Base-by-base conservation (phyloP, 495 filamentous ascomycete genomes). In the Tirmania nivea region DNA sequence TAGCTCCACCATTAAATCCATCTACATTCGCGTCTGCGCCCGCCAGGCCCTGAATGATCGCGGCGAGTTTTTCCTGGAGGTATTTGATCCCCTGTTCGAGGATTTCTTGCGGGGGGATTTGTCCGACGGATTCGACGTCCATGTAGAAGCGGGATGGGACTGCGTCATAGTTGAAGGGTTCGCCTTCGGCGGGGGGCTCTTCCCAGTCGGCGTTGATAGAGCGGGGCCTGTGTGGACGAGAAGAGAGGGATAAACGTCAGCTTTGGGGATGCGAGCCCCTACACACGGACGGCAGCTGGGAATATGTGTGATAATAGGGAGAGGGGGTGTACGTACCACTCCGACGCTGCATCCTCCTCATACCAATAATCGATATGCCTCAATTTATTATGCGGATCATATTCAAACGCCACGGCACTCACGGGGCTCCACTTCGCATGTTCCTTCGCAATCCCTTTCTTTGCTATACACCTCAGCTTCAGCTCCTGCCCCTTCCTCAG, bases 381-480 rank as follows among this genome's bases (percentile, higher is more conserved):
- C 48, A 97, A 68, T 66, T 88, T 92, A 67, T 97, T 97, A 65
- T 88, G 81, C 55, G 90, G 90, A 63, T 97, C 90, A 67, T 97
- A 97, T 68, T 97, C 90, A 60, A 96, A 97, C 21, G 86, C 90
- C 51, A 97, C 79, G 6, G 90, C 92, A 54, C 87, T 73, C 42
- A 81, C 83, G 2, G 92, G 87, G 50, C 83, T 80, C 90, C 90
- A 97, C 66, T 97, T 97, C 0, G 92, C 82, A 70, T 97, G 90
- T 65, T 97, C 90, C 73, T 96, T 97, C 3, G 89, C 87, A 55
- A 95, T 95, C 0, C 90, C 90, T 72, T 96, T 96, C 75, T 94
- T 95, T 52, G 87, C 92, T 58, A 95, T 79, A 62, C 89, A 95
- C 47, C 78, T 81, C 65, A 96, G 75, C 65, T 82, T 80, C 52